Base-by-base conservation (phyloP, 768 basidiomycete species). In the Wakefieldia striispora region DNA sequence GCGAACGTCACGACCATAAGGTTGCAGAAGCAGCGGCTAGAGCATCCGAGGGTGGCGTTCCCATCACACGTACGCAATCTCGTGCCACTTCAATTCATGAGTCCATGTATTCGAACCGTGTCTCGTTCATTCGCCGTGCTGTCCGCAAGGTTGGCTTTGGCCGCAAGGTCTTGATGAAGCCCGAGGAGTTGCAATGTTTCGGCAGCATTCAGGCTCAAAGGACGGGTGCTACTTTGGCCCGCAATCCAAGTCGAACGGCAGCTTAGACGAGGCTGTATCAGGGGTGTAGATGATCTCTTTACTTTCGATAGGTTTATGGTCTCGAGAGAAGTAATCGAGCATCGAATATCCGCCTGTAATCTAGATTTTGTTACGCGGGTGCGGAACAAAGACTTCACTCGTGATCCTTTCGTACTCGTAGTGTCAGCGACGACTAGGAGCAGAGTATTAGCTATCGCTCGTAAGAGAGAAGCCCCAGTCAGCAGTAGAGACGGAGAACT, bases 81-180 rank as follows among this genome's bases (percentile, higher is more conserved):
- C 91, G 95, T n/a, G n/a, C n/a, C n/a, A n/a, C n/a, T n/a, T n/a
- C n/a, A n/a, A n/a, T n/a, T n/a, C n/a, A n/a, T n/a, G n/a, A n/a
- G n/a, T n/a, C n/a, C n/a, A n/a, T n/a, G n/a, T n/a, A n/a, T n/a
- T 90, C 89, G 45, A 97, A 97, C 72, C 91, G 95, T 79, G 90
- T 91, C 45, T 83, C 81, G 56, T 98, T 97, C 81, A 84, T 98
- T 65, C 84, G 84, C 60, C 86, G 91, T 51, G 91, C 91, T 45
- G 86, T 80, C 49, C 81, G 87, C 71, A 88, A 88, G 72, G 89
- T 95, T 64, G 91, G 92, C 53, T 92, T 97, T 68, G 87, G 88
- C 45, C 78, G 82, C 60, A 85, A 84, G 74, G 74, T 91, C 49
- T 75, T 79, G 37, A 83, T 92, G 76, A 88, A 86, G 74, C 84